These are phyloP conservation scores for Eucalyptus dawsonii DNA, from an alignment of 345 rosid species.

Conservation along the genomic window DNA sequence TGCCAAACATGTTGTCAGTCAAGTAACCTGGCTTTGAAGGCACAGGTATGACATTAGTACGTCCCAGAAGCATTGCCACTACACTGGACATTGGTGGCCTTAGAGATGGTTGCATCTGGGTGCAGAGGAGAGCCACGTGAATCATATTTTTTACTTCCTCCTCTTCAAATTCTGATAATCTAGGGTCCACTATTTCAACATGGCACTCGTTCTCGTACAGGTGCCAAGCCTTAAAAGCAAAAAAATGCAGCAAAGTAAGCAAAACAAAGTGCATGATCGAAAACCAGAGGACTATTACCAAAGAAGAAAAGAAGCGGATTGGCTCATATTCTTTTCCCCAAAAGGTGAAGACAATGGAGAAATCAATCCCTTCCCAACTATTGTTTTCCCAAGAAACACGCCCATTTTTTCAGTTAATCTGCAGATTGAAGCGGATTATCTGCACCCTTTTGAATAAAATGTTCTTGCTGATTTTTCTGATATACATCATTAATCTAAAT, in stretches of 20 bases:
- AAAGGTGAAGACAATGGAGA: not conserved
- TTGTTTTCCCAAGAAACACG: not conserved
- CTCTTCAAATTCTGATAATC: slow-evolving; percentile 11
- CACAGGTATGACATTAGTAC: slow-evolving; percentile 28
- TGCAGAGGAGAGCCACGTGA: slow-evolving; percentile 47
- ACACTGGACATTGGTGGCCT: slow-evolving; percentile 64
- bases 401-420: not conserved
- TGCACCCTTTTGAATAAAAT: not conserved
- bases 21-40: slow-evolving; percentile 21
- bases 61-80: slow-evolving; percentile 55
- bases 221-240: slow-evolving; percentile 37
- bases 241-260: not conserved
- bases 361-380: not conserved
- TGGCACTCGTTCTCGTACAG: slow-evolving; percentile 30
- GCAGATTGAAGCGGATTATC: not conserved
- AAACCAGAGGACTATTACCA: not conserved
- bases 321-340: not conserved
- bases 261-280: not conserved
- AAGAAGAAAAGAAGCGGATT: not conserved
- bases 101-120: slow-evolving; percentile 35
- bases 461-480: not conserved
- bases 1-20: slow-evolving; percentile 3
- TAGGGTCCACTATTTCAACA: slow-evolving; percentile 27
- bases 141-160: slow-evolving; percentile 35
- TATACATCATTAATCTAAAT: not conserved